Conservation (phyloP, 129 eudicot species). For the Centella asiatica region DNA sequence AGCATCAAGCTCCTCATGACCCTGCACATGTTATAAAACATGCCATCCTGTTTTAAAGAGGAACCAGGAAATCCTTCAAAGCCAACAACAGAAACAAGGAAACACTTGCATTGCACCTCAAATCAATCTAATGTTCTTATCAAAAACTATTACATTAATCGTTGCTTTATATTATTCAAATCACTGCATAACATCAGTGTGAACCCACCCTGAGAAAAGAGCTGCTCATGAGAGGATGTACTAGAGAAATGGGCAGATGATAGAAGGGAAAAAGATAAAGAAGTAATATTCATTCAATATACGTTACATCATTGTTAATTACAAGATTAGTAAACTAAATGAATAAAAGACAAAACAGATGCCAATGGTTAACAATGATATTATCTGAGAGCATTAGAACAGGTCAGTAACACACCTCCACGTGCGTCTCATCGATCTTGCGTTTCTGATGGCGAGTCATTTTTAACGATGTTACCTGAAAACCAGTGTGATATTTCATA, state of each 20-base stretch:
- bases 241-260: neutral
- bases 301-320: too few species aligned
- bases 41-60: neutral
- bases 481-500: conserved; percentile 7
- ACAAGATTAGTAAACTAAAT: neutral
- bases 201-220: neutral
- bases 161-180: neutral
- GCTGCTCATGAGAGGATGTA: neutral
- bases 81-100: neutral
- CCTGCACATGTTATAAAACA: conserved; percentile 28
- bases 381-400: neutral
- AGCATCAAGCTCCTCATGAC: conserved; percentile 98
- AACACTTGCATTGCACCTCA: neutral
- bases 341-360: neutral
- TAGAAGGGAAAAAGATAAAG: neutral
- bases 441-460: conserved; percentile 99
- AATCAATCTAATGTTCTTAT: neutral
- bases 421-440: conserved; percentile 93
- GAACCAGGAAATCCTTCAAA: neutral
- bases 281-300: too few species aligned
- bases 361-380: neutral
- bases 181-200: neutral
- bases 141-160: too few species aligned
- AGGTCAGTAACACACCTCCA: conserved; percentile 48
- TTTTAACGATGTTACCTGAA: conserved; percentile 86